phyloP scores from a whole-genome alignment of 2,329 filamentous ascomycete species.

The Biscogniauxia sp. region DNA sequence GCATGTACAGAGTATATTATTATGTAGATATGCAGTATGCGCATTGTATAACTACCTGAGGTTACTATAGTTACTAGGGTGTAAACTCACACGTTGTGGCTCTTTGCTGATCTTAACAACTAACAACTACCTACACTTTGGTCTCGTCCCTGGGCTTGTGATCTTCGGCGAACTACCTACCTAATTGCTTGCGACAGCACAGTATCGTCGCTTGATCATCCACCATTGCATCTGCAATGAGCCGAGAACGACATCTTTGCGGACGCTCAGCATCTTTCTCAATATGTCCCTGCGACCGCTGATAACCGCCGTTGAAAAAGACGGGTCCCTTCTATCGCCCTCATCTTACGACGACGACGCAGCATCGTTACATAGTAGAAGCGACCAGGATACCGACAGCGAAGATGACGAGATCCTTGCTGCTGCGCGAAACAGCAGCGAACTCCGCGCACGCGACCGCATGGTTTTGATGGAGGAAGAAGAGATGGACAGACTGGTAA shows the following conservation, averaged over 20 bases:
- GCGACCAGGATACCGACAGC: constrained; percentile 73
- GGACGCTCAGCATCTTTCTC: constrained; percentile 5
- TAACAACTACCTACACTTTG: too few species aligned
- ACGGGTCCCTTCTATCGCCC: constrained; percentile 58
- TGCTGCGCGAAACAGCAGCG: constrained; percentile 64
- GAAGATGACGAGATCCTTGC: constrained; percentile 70
- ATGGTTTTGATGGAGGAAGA: constrained; percentile 75
- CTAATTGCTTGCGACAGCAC: too few species aligned
- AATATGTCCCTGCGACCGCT: constrained; percentile 31
- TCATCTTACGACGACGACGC: constrained; percentile 67
- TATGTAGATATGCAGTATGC: too few species aligned
- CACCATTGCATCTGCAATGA: constrained; percentile 8
- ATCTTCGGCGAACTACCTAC: too few species aligned
- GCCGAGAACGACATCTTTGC: constrained; percentile 2
- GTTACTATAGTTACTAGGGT: too few species aligned
- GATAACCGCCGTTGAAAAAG: constrained; percentile 29
- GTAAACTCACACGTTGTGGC: too few species aligned
- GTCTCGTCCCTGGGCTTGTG: too few species aligned
- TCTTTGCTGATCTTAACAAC: too few species aligned
- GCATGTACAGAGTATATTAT: too few species aligned
- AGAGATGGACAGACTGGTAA: constrained; percentile 61
- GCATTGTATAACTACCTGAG: too few species aligned
- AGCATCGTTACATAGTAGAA: constrained; percentile 62
- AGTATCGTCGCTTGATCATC: background rate
- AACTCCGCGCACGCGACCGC: constrained; percentile 67